phyloP scores from a whole-genome alignment of 129 eudicot genomes.

The Escallonia herrerae region DNA sequence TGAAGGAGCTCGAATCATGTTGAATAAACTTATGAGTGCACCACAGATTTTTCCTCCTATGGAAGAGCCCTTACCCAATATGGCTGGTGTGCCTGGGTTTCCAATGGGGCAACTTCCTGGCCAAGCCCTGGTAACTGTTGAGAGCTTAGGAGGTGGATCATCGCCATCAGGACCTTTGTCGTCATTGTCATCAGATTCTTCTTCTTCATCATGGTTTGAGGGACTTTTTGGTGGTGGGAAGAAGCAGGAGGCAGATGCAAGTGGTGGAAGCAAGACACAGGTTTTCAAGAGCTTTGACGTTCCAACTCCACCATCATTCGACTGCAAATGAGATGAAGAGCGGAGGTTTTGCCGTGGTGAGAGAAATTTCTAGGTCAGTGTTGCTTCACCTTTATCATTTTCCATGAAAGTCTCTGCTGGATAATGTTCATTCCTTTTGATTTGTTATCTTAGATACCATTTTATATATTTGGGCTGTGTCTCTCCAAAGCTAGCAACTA shows the following conservation, averaged over 20 bases:
- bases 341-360: too few relatives aligned
- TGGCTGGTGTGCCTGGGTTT: slow-evolving; percentile 29
- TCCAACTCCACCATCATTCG: slow-evolving; percentile 41
- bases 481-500: too few relatives aligned
- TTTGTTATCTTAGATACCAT: too few relatives aligned
- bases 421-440: too few relatives aligned
- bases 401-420: too few relatives aligned
- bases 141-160: too few relatives aligned
- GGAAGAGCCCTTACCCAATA: slow-evolving; percentile 25
- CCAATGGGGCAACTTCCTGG: slow-evolving; percentile 30
- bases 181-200: slow-evolving; percentile 8
- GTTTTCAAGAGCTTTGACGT: slow-evolving; percentile 50
- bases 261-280: slow-evolving; percentile 36
- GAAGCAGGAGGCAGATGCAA: slow-evolving; percentile 24
- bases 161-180: too few relatives aligned
- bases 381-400: too few relatives aligned
- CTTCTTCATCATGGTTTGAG: slow-evolving; percentile 37
- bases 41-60: slow-evolving; percentile 29
- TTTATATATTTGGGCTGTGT: too few relatives aligned
- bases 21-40: slow-evolving; percentile 34
- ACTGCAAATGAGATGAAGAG: slow-evolving; percentile 41
- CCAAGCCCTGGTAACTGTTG: slow-evolving; percentile 15
- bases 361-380: too few relatives aligned
- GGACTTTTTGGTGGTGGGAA: slow-evolving; percentile 40
- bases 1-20: slow-evolving; percentile 57